Conservation (phyloP, 352 stramenopile genomes). For the Heterotrichella gracilis region DNA sequence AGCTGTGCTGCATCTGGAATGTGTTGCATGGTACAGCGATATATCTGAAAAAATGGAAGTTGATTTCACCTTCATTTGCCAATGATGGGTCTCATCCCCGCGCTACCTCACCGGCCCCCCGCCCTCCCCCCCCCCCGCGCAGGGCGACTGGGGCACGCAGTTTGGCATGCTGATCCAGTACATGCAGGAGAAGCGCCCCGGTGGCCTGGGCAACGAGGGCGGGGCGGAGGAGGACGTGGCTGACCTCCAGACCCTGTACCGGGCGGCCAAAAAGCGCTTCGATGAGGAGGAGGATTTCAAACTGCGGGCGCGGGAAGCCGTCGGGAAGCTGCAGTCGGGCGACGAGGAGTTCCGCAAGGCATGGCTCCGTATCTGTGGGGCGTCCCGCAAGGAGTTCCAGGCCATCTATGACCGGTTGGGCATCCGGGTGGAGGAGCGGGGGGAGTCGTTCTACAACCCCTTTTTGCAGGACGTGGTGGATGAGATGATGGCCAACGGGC, state of each 20-base stretch:
- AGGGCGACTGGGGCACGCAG: conserved; percentile 80
- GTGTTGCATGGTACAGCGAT: too few relatives aligned
- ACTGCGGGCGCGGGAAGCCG: conserved; percentile 64
- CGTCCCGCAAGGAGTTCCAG: too few relatives aligned
- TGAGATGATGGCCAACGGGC: conserved; percentile 47
- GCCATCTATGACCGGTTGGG: too few relatives aligned
- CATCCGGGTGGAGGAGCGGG: conserved; percentile 44
- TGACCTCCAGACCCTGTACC: conserved; percentile 69
- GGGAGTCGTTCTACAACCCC: conserved; percentile 62
- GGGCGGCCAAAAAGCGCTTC: conserved; percentile 67
- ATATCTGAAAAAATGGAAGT: too few relatives aligned
- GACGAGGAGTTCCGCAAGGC: conserved; percentile 36
- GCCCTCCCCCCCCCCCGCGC: too few relatives aligned
- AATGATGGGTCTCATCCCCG: too few relatives aligned
- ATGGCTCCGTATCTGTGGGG: too few relatives aligned
- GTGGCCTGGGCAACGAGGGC: too few relatives aligned
- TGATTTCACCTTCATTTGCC: too few relatives aligned
- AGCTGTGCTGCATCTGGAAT: too few relatives aligned
- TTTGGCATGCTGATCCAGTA: conserved; percentile 99
- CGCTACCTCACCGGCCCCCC: too few relatives aligned
- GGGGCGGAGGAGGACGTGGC: conserved; percentile 78
- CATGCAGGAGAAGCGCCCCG: conserved; percentile 74
- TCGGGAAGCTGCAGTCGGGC: conserved; percentile 73
- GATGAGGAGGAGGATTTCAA: conserved; percentile 78
- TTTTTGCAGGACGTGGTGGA: conserved; percentile 51